phyloP scores from a whole-genome alignment of 2,329 filamentous ascomycete genomes.

The Cercospora beticola region DNA sequence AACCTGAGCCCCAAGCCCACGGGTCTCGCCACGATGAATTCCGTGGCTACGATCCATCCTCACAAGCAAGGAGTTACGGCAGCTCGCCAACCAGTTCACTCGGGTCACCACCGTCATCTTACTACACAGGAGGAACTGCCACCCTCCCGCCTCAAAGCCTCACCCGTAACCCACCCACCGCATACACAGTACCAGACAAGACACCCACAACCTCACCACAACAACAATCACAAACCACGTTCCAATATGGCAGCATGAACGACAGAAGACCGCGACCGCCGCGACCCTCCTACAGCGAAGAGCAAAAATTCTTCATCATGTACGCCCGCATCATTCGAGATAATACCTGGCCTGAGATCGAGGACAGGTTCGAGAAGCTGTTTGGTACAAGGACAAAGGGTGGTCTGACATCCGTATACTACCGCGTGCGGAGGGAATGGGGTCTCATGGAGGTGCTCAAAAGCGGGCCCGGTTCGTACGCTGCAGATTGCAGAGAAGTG shows the following conservation, averaged over 20 bases:
- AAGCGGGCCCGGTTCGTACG: constrained; percentile 30
- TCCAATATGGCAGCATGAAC: constrained; percentile 3
- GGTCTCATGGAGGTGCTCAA: constrained; percentile 37
- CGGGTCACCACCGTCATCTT: constrained; percentile 7
- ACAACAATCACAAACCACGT: not conserved
- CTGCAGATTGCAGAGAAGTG: constrained; percentile 31
- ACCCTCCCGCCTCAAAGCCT: not conserved
- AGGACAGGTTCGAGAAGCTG: constrained; percentile 29
- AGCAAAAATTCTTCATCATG: constrained; percentile 40
- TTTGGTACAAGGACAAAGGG: constrained; percentile 34
- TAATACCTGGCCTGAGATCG: constrained; percentile 35
- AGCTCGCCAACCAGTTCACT: constrained; percentile 10
- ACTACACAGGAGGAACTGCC: not conserved
- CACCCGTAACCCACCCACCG: not conserved
- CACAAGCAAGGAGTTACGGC: constrained; percentile 10
- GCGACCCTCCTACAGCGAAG: constrained; percentile 36
- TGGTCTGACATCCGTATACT: constrained; percentile 38
- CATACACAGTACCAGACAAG: not conserved
- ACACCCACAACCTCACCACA: not conserved
- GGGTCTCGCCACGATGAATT: not conserved
- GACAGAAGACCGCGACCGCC: constrained; percentile 29
- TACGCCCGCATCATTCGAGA: constrained; percentile 33
- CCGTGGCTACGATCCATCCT: not conserved
- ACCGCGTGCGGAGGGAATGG: constrained; percentile 37
- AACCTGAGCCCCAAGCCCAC: not conserved